Evolutionary conservation across 129 eudicot species (phyloP), one percentile per base, ranked within the genome.

Genomic region (Flaveria brownii): DNA sequence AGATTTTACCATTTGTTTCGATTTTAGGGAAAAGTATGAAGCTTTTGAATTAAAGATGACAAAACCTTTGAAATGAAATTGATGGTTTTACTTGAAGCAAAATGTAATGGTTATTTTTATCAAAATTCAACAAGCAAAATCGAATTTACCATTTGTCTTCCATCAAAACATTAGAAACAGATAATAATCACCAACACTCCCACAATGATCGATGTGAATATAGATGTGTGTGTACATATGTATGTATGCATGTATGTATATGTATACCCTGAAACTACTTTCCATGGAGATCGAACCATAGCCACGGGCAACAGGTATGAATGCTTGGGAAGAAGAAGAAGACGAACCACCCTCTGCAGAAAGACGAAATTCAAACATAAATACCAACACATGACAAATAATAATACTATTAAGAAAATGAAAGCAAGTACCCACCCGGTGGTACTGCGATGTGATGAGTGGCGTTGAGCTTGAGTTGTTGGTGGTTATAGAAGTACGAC

Each of bases 201-300:
- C 4, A 49, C 15, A 49, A 10, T 12, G 54, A 25, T 25, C 2
- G 26, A 49, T 49, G 54, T 17, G 16, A 5, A 55, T 43, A 26
- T 55, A 70, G 30, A 75, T 59, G 49, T 52, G 18, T 51, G 2
- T 18, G 0, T 2, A 18, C 6, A 3, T 49, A 25, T 49, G 17
- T 33, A 18, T 39, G 39, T 55, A 30, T 36, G 41, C 41, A 36
- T 36, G 41, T 36, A 36, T 36, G 41, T 36, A 65, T 28, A 65
- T 18, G 5, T 10, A 66, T 84, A 93, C 98, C 88, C 93, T 85
- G 72, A 93, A 93, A 28, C 87, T 93, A 30, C 80, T 87, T 87
- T 94, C 98, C 93, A 94, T 88, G 60, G 91, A 86, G 57, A 85
- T 47, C 11, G 96, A 85, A 81, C 98, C 97, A 80, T 94, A 89